Evolutionary conservation across 768 basidiomycete genomes (phyloP), one percentile per base, ranked within the genome.

Genomic region (Chalciporus chontae): DNA sequence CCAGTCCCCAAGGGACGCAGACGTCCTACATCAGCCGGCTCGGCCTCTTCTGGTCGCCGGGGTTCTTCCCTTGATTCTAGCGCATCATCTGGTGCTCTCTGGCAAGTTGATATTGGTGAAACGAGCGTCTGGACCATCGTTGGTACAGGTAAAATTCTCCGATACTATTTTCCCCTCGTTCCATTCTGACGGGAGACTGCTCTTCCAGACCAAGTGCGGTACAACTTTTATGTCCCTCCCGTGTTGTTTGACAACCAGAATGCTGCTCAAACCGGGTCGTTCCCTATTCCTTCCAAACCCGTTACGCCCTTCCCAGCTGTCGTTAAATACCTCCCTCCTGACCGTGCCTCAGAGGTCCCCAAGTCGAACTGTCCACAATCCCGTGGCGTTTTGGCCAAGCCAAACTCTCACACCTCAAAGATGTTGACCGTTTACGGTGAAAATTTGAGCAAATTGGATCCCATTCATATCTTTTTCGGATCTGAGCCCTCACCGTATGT

Each of bases 101-200:
- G 88, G 90, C 85, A 85, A 63, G 85, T 93, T 47, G 91, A 94
- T 66, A 91, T 92, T 50, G 91, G 91, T 53, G 91, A 94, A 73
- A 91, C 90, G 26, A 91, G 90, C 64, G 88, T 93, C 19, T 94
- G 92, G 92, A 94, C 92, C 4, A 90, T 94, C 57, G 90, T 93
- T 53, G 90, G 92, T 58, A 92, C 89, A 54, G 90, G 90, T 91
- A 67, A 69, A 77, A 54, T 29, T 3, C 21, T 41, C 3, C 54
- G 24, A 51, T 52, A 41, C 5, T 29, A 40, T 42, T 32, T 47
- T 43, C 40, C 43, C 19, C 40, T 43, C 42, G 31, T 47, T 50
- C 44, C 23, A 39, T 52, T 45, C 58, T 65, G 31, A 64, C 55
- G 48, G 50, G 51, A 48, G 46, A 18, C 32, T 9, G 43, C 43